Evolutionary conservation across 1,284 basidiomycete species (phyloP).

Genomic region (Ganoderma sinense): DNA sequence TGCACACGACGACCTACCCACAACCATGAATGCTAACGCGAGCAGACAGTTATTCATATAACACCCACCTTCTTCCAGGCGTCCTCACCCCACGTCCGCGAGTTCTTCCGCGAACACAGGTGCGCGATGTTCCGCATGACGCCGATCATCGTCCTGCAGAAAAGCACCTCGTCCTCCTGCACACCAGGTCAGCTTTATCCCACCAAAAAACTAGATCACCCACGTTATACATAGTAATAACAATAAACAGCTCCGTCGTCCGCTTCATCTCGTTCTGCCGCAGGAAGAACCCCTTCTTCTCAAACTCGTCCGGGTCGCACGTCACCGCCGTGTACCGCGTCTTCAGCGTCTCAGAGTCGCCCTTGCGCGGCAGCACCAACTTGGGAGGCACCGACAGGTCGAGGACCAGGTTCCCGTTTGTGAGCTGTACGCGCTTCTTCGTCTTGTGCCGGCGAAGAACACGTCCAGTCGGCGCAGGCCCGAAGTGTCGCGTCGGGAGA

Average conservation of each 20-base stretch:
- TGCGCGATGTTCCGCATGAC: constrained; percentile 94
- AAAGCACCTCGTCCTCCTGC: constrained; percentile 94
- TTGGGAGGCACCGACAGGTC: constrained; percentile 87
- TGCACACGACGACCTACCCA: constrained; percentile 88
- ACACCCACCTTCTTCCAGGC: constrained; percentile 91
- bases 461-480: constrained; percentile 84
- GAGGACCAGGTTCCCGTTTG: constrained; percentile 88
- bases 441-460: constrained; percentile 78
- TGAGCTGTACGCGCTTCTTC: constrained; percentile 75
- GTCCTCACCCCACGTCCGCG: constrained; percentile 94
- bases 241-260: constrained; percentile 92
- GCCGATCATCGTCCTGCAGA: constrained; percentile 94
- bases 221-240: constrained; percentile 96
- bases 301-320: constrained; percentile 94
- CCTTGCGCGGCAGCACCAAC: constrained; percentile 82
- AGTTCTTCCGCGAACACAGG: constrained; percentile 92
- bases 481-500: constrained; percentile 81
- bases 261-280: constrained; percentile 85
- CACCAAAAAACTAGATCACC: constrained; percentile 37
- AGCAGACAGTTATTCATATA: neutral
- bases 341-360: constrained; percentile 85
- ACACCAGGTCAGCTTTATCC: constrained; percentile 7
- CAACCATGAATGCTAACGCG: neutral
- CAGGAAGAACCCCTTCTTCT: constrained; percentile 82
- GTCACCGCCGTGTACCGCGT: constrained; percentile 91